phyloP scores from a whole-genome alignment of 1,284 basidiomycete species.

The Sporisorium graminicola region DNA sequence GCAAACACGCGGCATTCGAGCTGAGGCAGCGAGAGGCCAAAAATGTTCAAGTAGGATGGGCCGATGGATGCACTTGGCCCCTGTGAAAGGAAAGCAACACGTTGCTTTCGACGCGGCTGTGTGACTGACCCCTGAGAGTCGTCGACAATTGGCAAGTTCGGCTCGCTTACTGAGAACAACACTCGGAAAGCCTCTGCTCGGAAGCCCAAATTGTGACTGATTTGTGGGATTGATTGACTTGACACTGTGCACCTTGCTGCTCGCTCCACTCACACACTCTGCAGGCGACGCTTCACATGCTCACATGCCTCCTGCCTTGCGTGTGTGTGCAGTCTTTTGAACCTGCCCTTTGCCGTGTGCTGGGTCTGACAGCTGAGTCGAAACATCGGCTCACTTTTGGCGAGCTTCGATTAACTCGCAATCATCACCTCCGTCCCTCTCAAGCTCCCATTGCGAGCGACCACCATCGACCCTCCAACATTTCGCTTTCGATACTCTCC shows the following conservation, averaged over 20 bases:
- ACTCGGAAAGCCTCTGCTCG: not conserved
- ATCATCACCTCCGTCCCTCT: not conserved
- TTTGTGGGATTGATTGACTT: too few relatives aligned
- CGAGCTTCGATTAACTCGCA: not conserved
- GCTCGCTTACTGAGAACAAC: not conserved
- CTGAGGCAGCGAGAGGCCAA: slow-evolving; percentile 1
- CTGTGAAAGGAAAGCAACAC: slow-evolving; percentile 1
- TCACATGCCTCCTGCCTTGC: too few relatives aligned
- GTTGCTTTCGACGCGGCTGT: slow-evolving; percentile 3
- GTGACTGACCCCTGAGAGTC: slow-evolving; percentile 1
- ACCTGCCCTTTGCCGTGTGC: not conserved
- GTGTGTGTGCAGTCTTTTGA: not conserved
- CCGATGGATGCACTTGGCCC: slow-evolving; percentile 5
- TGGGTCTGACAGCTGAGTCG: not conserved
- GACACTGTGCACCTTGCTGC: not conserved
- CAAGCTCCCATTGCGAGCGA: not conserved
- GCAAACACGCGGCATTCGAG: slow-evolving; percentile 4
- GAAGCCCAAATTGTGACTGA: too few relatives aligned
- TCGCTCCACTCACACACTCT: too few relatives aligned
- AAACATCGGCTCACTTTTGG: not conserved
- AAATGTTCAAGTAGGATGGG: not conserved
- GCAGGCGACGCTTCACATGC: not conserved
- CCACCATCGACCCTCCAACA: not conserved
- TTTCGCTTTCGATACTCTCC: too few relatives aligned
- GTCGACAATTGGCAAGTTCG: not conserved